These are phyloP conservation scores for Plasmodium gaboni DNA, from an alignment of 169 alveolate species.

Conservation along the genomic window DNA sequence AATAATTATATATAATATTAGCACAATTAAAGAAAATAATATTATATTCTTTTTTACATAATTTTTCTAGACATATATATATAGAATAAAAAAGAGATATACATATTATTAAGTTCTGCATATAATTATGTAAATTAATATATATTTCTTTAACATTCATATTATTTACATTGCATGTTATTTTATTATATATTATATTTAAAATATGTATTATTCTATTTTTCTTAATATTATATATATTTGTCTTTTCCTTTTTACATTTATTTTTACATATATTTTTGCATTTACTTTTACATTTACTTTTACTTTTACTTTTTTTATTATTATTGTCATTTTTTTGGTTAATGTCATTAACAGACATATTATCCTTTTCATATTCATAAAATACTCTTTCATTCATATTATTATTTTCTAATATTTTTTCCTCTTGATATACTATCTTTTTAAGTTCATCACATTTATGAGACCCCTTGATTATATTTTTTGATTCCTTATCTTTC, in stretches of 20 bases:
- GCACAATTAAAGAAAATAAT: conserved; percentile 58
- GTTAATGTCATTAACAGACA: neutral
- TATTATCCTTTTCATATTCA: neutral
- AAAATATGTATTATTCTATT: conserved; percentile 24
- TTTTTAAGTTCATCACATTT: too few relatives aligned
- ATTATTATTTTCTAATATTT: too few relatives aligned
- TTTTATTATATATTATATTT: conserved; percentile 47
- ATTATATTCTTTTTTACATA: conserved; percentile 36
- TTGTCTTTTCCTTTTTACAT: neutral
- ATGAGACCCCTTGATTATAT: too few relatives aligned
- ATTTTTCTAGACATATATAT: conserved; percentile 62
- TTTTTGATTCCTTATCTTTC: too few relatives aligned
- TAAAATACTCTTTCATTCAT: too few relatives aligned
- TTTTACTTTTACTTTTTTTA: neutral
- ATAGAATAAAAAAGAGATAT: conserved; percentile 47
- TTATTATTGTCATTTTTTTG: neutral
- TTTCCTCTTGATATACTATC: too few relatives aligned
- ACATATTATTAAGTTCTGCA: conserved; percentile 67
- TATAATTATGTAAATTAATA: conserved; percentile 58
- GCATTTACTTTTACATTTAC: neutral
- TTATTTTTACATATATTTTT: neutral
- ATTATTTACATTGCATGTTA: conserved; percentile 20
- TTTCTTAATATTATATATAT: neutral
- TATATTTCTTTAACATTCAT: conserved; percentile 35
- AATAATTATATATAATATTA: conserved; percentile 39